Conservation (phyloP, 2,329 filamentous ascomycete genomes). For the Alternaria postmessia region DNA sequence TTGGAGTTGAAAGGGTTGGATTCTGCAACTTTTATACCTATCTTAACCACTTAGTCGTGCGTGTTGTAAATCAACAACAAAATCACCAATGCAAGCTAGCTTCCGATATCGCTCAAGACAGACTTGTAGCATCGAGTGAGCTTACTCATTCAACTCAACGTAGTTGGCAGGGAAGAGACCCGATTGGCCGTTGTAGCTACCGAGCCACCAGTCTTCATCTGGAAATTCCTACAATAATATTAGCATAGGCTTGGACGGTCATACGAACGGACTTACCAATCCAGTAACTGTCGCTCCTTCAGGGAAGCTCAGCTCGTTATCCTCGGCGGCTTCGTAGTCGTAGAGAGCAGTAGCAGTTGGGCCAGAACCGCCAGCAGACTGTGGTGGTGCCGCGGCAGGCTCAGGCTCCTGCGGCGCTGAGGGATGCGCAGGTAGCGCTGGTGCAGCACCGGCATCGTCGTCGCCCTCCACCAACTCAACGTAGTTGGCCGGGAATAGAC, state of each 20-base stretch:
- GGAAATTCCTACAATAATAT: slow-evolving; percentile 77
- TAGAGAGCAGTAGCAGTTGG: slow-evolving; percentile 85
- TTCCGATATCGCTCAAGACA: background rate
- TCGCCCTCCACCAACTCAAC: slow-evolving; percentile 80
- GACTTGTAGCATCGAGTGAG: background rate
- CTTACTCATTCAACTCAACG: slow-evolving; percentile 49
- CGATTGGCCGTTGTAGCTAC: slow-evolving; percentile 77
- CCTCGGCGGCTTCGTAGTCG: slow-evolving; percentile 96
- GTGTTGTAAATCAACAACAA: slow-evolving; percentile 5
- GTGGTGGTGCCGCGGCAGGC: slow-evolving; percentile 42
- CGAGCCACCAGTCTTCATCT: slow-evolving; percentile 99
- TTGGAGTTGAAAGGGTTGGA: slow-evolving; percentile 1
- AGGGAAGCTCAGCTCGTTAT: slow-evolving; percentile 86
- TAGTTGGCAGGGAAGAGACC: slow-evolving; percentile 78
- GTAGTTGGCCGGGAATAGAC: slow-evolving; percentile 97
- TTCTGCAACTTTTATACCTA: slow-evolving; percentile 7
- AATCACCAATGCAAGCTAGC: slow-evolving; percentile 4
- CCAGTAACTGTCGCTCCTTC: slow-evolving; percentile 84
- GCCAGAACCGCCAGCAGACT: slow-evolving; percentile 55
- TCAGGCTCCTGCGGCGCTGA: slow-evolving; percentile 50
- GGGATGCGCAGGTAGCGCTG: slow-evolving; percentile 52
- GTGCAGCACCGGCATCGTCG: slow-evolving; percentile 47
- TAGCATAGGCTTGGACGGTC: slow-evolving; percentile 12
- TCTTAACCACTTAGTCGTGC: background rate
- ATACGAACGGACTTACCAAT: slow-evolving; percentile 65